Percentiles rank a stretch among this genome's conserved stretches.
Evolutionary conservation across 2,329 filamentous ascomycete genomes (phyloP).

Genomic region (Fusarium poae): DNA sequence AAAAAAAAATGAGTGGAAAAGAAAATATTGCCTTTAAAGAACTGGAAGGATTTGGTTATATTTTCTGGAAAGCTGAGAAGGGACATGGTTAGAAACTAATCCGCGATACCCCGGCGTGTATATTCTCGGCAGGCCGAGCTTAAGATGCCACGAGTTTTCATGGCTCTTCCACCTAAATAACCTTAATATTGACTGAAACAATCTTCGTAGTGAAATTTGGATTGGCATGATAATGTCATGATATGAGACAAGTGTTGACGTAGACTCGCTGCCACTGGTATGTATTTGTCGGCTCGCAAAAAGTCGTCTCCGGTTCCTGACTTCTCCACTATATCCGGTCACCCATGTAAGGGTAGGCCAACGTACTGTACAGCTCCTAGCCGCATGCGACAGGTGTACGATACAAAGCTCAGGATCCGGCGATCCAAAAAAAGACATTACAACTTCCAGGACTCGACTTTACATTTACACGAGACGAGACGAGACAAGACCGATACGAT

Average conservation of each 20-base stretch:
- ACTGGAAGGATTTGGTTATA: neutral
- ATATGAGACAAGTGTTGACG: conserved; percentile 16
- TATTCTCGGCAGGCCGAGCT: conserved; percentile 10
- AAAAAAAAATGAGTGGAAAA: neutral
- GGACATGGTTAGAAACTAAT: conserved; percentile 5
- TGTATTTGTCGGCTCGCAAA: conserved; percentile 47
- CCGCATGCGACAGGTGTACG: conserved; percentile 50
- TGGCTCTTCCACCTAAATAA: conserved; percentile 8
- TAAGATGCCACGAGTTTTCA: conserved; percentile 19
- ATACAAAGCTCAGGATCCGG: conserved; percentile 39
- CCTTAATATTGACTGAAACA: neutral
- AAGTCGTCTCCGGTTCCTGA: conserved; percentile 45
- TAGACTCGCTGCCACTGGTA: conserved; percentile 20
- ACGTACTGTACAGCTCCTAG: conserved; percentile 46
- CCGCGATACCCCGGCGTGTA: conserved; percentile 24
- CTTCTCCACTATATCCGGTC: conserved; percentile 42
- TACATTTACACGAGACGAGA: conserved; percentile 11
- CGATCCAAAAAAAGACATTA: conserved; percentile 21
- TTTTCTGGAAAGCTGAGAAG: neutral
- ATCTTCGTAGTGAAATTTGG: neutral
- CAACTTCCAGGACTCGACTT: conserved; percentile 18
- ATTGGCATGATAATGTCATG: conserved; percentile 2
- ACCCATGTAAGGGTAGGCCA: conserved; percentile 37
- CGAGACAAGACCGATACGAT: conserved; percentile 6
- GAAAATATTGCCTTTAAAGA: neutral